phyloP scores from a whole-genome alignment of 2,329 filamentous ascomycete species.

The Claviceps purpurea region DNA sequence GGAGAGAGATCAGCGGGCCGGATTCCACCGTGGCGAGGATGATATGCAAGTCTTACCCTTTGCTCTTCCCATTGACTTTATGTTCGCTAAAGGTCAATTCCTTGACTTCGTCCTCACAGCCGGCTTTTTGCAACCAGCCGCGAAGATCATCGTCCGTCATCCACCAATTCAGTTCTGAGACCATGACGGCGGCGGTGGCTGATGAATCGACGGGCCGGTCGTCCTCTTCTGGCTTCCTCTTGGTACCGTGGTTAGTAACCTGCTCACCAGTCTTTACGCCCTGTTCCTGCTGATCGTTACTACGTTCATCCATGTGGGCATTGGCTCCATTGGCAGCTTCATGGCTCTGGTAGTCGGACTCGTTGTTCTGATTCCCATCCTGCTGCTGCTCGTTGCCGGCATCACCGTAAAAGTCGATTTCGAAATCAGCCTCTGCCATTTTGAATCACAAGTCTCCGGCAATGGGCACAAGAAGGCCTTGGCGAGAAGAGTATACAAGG shows the following conservation, averaged over 20 bases:
- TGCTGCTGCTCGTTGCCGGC: slow-evolving; percentile 31
- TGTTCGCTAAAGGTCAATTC: slow-evolving; percentile 97
- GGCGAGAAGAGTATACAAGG: background rate
- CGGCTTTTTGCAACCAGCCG: slow-evolving; percentile 69
- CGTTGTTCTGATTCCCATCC: slow-evolving; percentile 24
- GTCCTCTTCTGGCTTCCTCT: slow-evolving; percentile 47
- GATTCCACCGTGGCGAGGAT: background rate
- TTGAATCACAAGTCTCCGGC: slow-evolving; percentile 9
- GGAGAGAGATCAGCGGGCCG: background rate
- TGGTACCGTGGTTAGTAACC: slow-evolving; percentile 33
- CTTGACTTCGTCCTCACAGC: slow-evolving; percentile 70
- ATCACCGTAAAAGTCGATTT: slow-evolving; percentile 61
- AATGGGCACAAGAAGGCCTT: background rate
- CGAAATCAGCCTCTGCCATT: slow-evolving; percentile 60
- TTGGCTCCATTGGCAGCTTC: slow-evolving; percentile 28
- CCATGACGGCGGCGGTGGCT: slow-evolving; percentile 59
- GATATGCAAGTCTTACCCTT: slow-evolving; percentile 54
- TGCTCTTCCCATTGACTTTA: slow-evolving; percentile 97
- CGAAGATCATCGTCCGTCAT: slow-evolving; percentile 90
- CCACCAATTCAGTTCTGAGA: slow-evolving; percentile 94
- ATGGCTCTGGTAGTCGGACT: slow-evolving; percentile 7
- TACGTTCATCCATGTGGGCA: slow-evolving; percentile 17
- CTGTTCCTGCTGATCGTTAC: slow-evolving; percentile 10
- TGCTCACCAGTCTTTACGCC: slow-evolving; percentile 15
- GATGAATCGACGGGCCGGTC: slow-evolving; percentile 44